Evolutionary conservation across 768 basidiomycete species (phyloP).

Genomic region (Panellus pusillus): DNA sequence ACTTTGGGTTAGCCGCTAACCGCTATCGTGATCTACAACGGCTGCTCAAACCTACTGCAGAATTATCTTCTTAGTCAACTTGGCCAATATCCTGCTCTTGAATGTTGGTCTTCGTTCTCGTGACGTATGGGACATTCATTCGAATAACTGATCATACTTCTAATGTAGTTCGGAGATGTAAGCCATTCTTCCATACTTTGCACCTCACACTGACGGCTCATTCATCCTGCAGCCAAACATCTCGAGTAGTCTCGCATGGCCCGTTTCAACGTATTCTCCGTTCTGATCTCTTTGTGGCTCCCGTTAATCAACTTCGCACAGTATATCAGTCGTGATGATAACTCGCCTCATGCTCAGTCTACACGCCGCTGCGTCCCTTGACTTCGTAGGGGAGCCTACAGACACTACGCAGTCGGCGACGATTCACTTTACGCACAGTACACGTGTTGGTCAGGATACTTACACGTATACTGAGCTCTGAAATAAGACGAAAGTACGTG

Average conservation of each 20-base stretch:
- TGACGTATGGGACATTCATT: background rate
- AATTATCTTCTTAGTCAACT: background rate
- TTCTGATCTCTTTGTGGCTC: background rate
- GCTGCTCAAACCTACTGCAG: background rate
- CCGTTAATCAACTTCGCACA: background rate
- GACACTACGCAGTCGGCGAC: too few relatives aligned
- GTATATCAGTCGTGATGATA: background rate
- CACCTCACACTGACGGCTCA: too few relatives aligned
- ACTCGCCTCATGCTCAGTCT: background rate
- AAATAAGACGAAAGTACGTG: too few relatives aligned
- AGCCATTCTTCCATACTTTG: background rate
- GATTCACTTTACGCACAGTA: too few relatives aligned
- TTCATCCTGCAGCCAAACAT: background rate
- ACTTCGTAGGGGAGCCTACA: background rate
- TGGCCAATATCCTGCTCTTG: background rate
- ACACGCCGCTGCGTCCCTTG: background rate
- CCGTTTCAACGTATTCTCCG: background rate
- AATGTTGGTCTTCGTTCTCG: background rate
- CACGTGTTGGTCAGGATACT: too few relatives aligned
- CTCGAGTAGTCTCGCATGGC: background rate
- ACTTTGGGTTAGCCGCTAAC: background rate
- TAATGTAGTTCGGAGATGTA: background rate
- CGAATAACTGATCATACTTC: background rate
- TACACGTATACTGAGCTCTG: too few relatives aligned
- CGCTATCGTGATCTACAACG: background rate